Evolutionary conservation across 768 basidiomycete genomes (phyloP), one percentile per base, ranked within the genome.

Genomic region (Wakefieldia striispora): DNA sequence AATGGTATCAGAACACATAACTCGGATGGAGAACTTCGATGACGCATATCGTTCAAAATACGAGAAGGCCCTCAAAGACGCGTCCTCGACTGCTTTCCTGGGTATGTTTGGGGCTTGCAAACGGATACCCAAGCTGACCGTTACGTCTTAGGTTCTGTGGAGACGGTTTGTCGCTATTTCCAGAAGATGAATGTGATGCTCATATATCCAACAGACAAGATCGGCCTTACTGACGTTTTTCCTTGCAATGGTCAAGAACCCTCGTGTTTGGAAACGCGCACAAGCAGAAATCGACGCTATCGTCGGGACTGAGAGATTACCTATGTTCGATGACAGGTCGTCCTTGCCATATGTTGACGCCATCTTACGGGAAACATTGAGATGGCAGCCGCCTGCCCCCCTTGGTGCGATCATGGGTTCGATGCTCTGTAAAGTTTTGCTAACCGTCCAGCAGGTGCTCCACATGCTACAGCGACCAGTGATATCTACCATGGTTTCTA

Each of bases 1-100:
- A 12, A 58, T 58, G 56, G 50, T 59, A 33, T 58, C 52, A 13
- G 26, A 51, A 26, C 49, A 58, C 33, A 44, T 55, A 8, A 12
- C 26, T 41, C 57, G 27, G 13, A 50, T 57, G 49, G 45, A 49
- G 23, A 39, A 52, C 14, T 26, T 58, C 11, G 49, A 49, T 8
- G 49, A 40, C n/a, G 4, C 42, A 4, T 2, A 47, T 13, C 51
- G 43, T 29, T 24, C 49, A 1, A 26, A 42, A 17, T 60, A 61
- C 31, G 44, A 58, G 26, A 51, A 7, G 10, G 60, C 56, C 12
- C 50, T 61, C 4, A 61, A 61, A 31, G n/a, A 51, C 0, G 23
- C 59, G 1, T 50, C 56, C 2, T 21, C 47, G 3, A 56, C 60
- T 26, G 39, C 60, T 29, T 48, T 53, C 37, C 10, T 61, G 17